Conservation (phyloP, 2,329 filamentous ascomycete genomes). For the Claviceps lovelessii region DNA sequence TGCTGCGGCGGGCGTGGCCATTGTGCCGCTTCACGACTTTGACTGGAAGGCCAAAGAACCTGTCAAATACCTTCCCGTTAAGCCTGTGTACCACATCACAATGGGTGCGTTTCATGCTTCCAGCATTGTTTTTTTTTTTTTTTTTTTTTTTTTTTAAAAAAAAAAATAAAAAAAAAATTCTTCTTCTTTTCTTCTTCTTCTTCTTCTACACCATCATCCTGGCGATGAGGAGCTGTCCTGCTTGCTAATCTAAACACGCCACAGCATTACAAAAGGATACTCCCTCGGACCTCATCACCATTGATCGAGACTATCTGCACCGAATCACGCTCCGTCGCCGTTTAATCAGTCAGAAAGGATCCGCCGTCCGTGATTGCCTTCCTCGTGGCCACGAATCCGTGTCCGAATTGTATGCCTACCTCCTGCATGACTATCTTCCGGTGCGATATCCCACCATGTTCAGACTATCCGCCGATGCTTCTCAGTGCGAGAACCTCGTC, state of each 20-base stretch:
- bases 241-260: not conserved
- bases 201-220: too few species aligned
- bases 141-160: too few species aligned
- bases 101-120: slow-evolving; percentile 28
- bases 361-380: slow-evolving; percentile 28
- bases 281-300: slow-evolving; percentile 35
- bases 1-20: not conserved
- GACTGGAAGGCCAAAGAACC: slow-evolving; percentile 27
- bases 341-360: slow-evolving; percentile 24
- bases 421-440: slow-evolving; percentile 33
- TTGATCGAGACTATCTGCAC: slow-evolving; percentile 35
- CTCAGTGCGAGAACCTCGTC: slow-evolving; percentile 24
- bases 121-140: not conserved
- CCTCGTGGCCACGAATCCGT: slow-evolving; percentile 27
- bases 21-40: slow-evolving; percentile 18
- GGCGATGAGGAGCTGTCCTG: too few species aligned
- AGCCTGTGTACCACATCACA: slow-evolving; percentile 37
- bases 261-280: slow-evolving; percentile 28
- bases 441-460: slow-evolving; percentile 35
- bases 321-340: slow-evolving; percentile 26
- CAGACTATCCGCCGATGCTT: slow-evolving; percentile 17
- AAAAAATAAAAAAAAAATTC: too few species aligned
- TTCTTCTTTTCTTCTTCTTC: too few species aligned
- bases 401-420: slow-evolving; percentile 32
- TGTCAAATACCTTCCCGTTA: slow-evolving; percentile 31